Conservation (phyloP, 2,329 filamentous ascomycete genomes). For the Neonectria faginata region DNA sequence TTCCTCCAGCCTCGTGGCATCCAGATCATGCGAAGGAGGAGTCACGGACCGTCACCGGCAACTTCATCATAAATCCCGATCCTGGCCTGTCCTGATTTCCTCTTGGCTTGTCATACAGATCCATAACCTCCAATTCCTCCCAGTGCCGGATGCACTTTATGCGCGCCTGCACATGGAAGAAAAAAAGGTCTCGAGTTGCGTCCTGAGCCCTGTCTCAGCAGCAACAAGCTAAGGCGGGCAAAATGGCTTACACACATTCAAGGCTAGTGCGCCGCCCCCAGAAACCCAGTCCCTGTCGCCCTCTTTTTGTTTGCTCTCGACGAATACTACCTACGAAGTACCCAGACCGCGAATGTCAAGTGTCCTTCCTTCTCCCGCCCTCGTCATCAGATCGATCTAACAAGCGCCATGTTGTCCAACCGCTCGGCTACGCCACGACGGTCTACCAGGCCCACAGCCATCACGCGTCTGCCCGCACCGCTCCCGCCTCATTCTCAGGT, state of each 20-base stretch:
- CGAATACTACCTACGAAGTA: constrained; percentile 3
- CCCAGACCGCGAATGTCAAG: background rate
- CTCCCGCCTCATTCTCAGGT: constrained; percentile 31
- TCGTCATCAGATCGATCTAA: constrained; percentile 30
- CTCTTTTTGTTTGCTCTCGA: constrained; percentile 21
- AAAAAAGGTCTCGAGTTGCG: constrained; percentile 20
- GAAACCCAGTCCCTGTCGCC: constrained; percentile 34
- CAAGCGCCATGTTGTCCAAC: constrained; percentile 40
- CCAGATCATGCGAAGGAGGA: constrained; percentile 14
- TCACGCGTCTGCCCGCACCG: constrained; percentile 27
- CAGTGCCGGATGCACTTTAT: constrained; percentile 10
- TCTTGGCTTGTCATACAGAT: constrained; percentile 12
- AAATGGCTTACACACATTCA: constrained; percentile 35
- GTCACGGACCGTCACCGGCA: constrained; percentile 17
- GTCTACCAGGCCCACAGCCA: constrained; percentile 27
- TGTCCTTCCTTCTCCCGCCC: constrained; percentile 23
- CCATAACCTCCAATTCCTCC: constrained; percentile 8
- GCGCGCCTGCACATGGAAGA: constrained; percentile 8
- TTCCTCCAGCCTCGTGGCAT: constrained; percentile 27
- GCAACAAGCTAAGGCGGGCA: constrained; percentile 34
- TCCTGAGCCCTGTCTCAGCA: constrained; percentile 39
- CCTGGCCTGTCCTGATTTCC: constrained; percentile 18
- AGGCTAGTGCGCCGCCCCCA: constrained; percentile 29
- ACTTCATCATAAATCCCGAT: constrained; percentile 24
- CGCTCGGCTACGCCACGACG: constrained; percentile 38